Base-by-base conservation (phyloP, 805 yeast species). In the Yamadazyma ubonensis region DNA sequence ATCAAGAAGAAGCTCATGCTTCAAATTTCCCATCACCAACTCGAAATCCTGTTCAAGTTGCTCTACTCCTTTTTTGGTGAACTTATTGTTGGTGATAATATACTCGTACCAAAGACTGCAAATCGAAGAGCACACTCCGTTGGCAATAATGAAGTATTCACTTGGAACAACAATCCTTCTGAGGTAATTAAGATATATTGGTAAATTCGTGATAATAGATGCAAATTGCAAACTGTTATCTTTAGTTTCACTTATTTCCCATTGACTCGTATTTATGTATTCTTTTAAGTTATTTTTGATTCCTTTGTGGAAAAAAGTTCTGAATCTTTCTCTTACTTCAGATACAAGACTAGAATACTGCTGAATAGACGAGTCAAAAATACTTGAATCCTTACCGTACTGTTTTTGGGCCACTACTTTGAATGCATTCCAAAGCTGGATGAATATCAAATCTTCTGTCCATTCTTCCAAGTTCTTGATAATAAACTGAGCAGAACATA, bases 351-450 rank as follows among this genome's bases (percentile, higher is more conserved):
- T 36, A 15, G 43, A 48, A 44, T 57, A 69, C 33, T 57, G 55
- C 2, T 31, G 35, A 9, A 63, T 42, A 0, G 59, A 39, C 1
- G 46, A 28, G 17, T 58, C 68, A 36, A 69, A 69, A 6, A 69
- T 58, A 4, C 64, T 58, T 31, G 45, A 47, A 5, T 57, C 58
- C 10, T 39, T 34, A 3, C 31, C 27, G 7, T 47, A 50, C 1
- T 36, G 35, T 8, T 41, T 51, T 1, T 37, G 38, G n/a, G 55
- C 34, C 11, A 53, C 44, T 5, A 52, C 44, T 27, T 54, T 51
- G 52, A 55, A 65, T 10, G 58, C 54, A 18, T 56, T 52, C 71
- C 72, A 67, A 21, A 70, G 58, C 47, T 67, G 72, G 8, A 67
- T 55, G 43, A 61, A 70, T 3, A 67, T 55, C 29, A 69, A 51